Evolutionary conservation across 306 rosid species (phyloP), one percentile per base, ranked within the genome.

Genomic region (Vigna radiata): DNA sequence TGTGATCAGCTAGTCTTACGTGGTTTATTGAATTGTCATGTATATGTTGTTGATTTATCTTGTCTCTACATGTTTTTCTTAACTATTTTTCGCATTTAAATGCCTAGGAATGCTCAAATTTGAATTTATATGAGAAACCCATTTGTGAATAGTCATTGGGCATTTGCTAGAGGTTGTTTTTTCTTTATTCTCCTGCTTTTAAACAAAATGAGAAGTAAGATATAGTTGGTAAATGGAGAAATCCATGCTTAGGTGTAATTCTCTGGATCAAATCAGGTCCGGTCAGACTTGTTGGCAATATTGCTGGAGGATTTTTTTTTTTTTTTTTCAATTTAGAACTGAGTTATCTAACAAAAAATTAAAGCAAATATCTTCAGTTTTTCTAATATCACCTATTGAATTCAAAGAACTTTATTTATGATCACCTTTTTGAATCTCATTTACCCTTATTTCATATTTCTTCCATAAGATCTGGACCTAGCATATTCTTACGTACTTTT

Each of bases 1-100:
- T 84, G 23, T 72, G 25, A 80, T 31, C n/a, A n/a, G 62, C 48
- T 70, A 17, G 29, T 25, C 21, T 59, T 43, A 5, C 62, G 23
- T 77, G 68, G 71, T 43, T 17, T 67, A 33, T 74, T 73, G 64
- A 50, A 41, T 59, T 8, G 59, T 68, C 68, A 63, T 47, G 21
- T 37, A 12, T 75, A 53, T 11, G 47, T 75, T 11, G 47, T 75
- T 46, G 66, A 64, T 55, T 19, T 66, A 11, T 41, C 71, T 44
- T 37, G 53, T 19, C 21, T 15, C 48, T 37, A 18, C 39, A 37
- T 55, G 23, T 0, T 1, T 25, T 53, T 37, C 18, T 71, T 33
- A 53, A 78, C 48, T 17, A 46, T 21, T 7, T 44, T 31, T 75
- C 39, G 12, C 62, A 59, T 23, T 55, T 68, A 41, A 21, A 60